These are phyloP conservation scores for Metarhizium sp. DNA, from an alignment of 2,329 filamentous ascomycete genomes.

Conservation along the genomic window DNA sequence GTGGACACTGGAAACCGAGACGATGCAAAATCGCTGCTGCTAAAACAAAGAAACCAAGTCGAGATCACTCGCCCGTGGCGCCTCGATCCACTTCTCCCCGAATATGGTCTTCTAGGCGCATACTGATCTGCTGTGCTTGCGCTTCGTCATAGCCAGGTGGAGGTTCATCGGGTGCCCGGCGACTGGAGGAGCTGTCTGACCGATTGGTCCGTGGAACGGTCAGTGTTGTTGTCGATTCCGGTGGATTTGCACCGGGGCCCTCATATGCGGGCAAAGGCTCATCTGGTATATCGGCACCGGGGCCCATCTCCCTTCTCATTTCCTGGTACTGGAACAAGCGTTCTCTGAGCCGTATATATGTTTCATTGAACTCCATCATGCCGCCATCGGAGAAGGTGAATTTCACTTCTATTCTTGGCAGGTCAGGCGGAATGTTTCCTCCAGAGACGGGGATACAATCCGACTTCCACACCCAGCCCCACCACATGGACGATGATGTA, in stretches of 20 bases:
- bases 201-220: constrained; percentile 18
- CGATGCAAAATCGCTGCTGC: not conserved
- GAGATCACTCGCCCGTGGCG: constrained; percentile 17
- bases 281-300: constrained; percentile 57
- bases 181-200: constrained; percentile 27
- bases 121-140: constrained; percentile 58
- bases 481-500: constrained; percentile 73
- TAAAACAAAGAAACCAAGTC: not conserved
- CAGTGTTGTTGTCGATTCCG: constrained; percentile 17
- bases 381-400: constrained; percentile 91
- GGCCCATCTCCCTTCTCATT: constrained; percentile 59
- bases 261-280: constrained; percentile 88
- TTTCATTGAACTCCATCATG: constrained; percentile 81
- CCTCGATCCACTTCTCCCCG: constrained; percentile 62
- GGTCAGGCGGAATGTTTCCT: constrained; percentile 68
- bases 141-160: constrained; percentile 89
- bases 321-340: constrained; percentile 73
- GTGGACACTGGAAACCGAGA: not conserved
- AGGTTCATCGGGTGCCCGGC: constrained; percentile 56
- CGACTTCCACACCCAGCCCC: constrained; percentile 86
- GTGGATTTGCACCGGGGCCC: constrained; percentile 31
- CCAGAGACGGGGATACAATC: constrained; percentile 71
- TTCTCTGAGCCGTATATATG: constrained; percentile 78
- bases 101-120: constrained; percentile 58
- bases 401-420: constrained; percentile 68